A percentile compares a stretch with the other conserved stretches of the same genome.
phyloP scores from a whole-genome alignment of 805 yeast genomes.

The Blastobotrys attinorum region DNA sequence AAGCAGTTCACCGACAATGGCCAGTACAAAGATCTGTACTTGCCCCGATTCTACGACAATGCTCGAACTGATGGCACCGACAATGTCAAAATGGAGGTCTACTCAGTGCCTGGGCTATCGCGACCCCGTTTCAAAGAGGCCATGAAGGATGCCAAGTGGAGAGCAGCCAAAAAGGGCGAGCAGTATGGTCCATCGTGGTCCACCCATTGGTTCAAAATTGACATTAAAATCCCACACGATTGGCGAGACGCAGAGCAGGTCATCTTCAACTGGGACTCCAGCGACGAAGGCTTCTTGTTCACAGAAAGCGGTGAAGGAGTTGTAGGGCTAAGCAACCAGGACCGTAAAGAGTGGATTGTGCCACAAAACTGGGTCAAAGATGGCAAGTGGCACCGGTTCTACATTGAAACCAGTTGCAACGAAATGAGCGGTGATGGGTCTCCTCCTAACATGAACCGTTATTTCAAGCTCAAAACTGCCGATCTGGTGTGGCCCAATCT shows the following conservation, averaged over 20 bases:
- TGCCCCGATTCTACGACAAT: constrained; percentile 73
- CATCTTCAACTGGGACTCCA: constrained; percentile 75
- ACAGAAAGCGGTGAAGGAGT: constrained; percentile 55
- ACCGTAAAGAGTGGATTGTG: constrained; percentile 63
- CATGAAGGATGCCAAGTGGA: constrained; percentile 43
- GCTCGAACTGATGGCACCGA: constrained; percentile 44
- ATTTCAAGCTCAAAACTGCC: constrained; percentile 58
- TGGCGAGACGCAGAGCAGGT: constrained; percentile 44
- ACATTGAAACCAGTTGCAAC: constrained; percentile 85
- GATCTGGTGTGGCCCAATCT: constrained; percentile 76
- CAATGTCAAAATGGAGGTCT: constrained; percentile 52
- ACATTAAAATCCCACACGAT: constrained; percentile 50
- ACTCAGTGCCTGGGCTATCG: constrained; percentile 62
- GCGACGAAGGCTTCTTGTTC: constrained; percentile 79
- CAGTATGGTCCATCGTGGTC: constrained; percentile 94
- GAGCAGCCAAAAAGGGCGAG: constrained; percentile 47
- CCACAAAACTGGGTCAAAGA: constrained; percentile 47
- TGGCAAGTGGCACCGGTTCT: constrained; percentile 54
- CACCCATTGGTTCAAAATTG: constrained; percentile 84
- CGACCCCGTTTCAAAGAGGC: constrained; percentile 61
- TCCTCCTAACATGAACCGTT: constrained; percentile 66
- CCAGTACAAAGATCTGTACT: constrained; percentile 57
- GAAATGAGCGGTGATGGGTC: constrained; percentile 77
- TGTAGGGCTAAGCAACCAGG: constrained; percentile 84
- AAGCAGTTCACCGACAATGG: constrained; percentile 72